phyloP scores from a whole-genome alignment of 192 early-diverging fungal species.

The Powellomyces hirtus region DNA sequence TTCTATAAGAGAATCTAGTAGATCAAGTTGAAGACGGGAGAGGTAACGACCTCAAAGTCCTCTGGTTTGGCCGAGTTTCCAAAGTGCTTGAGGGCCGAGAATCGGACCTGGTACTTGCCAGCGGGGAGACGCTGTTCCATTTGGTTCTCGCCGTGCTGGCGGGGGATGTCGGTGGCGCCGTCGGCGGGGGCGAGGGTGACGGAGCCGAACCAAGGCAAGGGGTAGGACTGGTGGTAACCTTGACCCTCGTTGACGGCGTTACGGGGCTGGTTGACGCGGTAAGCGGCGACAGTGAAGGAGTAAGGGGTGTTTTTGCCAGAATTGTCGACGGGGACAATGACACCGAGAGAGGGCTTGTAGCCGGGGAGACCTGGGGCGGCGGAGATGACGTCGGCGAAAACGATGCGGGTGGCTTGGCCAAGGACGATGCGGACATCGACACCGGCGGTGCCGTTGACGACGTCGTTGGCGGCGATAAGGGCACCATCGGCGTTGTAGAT shows the following conservation, averaged over 20 bases:
- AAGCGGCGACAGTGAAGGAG: slow-evolving; percentile 7
- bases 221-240: neutral
- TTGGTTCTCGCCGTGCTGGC: neutral
- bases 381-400: slow-evolving; percentile 5
- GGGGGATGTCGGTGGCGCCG: slow-evolving; percentile 3
- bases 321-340: neutral
- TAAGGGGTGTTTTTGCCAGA: slow-evolving; percentile 1
- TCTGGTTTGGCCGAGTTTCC: slow-evolving; percentile 10
- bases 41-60: slow-evolving; percentile 8
- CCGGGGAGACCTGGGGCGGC: neutral
- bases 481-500: neutral
- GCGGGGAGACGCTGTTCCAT: slow-evolving; percentile 8
- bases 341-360: neutral
- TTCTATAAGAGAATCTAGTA: too few relatives aligned
- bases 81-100: slow-evolving; percentile 33
- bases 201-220: neutral
- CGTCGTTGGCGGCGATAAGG: neutral
- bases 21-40: slow-evolving; percentile 14
- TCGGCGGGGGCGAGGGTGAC: slow-evolving; percentile 4
- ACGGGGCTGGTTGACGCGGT: slow-evolving; percentile 4
- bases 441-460: slow-evolving; percentile 22
- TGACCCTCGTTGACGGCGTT: slow-evolving; percentile 3
- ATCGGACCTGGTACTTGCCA: slow-evolving; percentile 36
- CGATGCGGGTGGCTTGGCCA: slow-evolving; percentile 9
- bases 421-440: slow-evolving; percentile 4